Conservation (phyloP, 2,329 filamentous ascomycete species). For the Aureobasidium lini region DNA sequence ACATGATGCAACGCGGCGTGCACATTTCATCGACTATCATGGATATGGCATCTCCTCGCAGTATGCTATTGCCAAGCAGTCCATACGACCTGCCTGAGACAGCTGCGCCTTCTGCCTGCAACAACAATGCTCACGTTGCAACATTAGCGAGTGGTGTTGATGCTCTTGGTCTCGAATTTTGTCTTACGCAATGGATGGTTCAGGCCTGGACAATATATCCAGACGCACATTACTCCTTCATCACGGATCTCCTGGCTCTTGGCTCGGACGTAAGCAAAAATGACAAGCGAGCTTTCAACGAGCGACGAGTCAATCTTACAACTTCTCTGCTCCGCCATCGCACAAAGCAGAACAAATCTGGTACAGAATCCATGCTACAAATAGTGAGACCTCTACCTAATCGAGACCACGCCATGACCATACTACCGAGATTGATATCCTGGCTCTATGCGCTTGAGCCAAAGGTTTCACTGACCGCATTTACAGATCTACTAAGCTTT, state of each 20-base stretch:
- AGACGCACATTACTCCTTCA: conserved; percentile 1
- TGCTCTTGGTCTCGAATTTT: not conserved
- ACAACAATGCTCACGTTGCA: not conserved
- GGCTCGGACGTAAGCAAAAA: not conserved
- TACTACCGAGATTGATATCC: not conserved
- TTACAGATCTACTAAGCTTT: not conserved
- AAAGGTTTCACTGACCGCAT: not conserved
- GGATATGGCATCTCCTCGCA: not conserved
- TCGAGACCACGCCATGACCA: not conserved
- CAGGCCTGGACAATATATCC: conserved; percentile 1
- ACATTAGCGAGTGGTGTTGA: not conserved
- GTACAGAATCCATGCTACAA: not conserved
- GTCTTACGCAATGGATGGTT: not conserved
- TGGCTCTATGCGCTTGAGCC: conserved; percentile 2
- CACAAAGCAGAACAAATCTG: not conserved
- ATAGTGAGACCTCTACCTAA: not conserved
- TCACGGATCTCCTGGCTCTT: not conserved
- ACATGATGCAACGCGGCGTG: not conserved
- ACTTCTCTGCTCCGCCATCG: conserved; percentile 2
- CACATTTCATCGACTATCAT: not conserved
- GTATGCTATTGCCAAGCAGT: not conserved
- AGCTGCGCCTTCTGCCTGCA: not conserved
- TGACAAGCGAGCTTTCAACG: not conserved
- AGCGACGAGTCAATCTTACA: not conserved
- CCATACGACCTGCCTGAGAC: not conserved